phyloP scores from a whole-genome alignment of 768 basidiomycete species.

The Mycena polygramma region DNA sequence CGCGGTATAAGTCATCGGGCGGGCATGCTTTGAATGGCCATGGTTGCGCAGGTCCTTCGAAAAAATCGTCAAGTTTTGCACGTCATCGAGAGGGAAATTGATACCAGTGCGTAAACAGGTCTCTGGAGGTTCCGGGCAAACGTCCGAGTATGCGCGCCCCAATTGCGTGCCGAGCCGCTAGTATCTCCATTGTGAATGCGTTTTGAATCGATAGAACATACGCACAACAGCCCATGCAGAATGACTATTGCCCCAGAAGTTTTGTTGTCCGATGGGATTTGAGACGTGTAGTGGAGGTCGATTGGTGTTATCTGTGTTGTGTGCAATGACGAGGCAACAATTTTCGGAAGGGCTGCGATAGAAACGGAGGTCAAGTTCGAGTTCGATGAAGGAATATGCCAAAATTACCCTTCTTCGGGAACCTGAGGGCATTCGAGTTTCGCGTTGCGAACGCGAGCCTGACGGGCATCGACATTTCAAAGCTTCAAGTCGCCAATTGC shows the following conservation, averaged over 20 bases:
- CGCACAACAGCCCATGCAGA: conserved; percentile 76
- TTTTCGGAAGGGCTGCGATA: neutral
- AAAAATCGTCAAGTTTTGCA: neutral
- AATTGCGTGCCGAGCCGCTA: conserved; percentile 93
- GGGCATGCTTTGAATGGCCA: conserved; percentile 82
- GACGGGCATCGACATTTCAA: too few species aligned
- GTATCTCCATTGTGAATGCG: conserved; percentile 8
- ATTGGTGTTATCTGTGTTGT: conserved; percentile 12
- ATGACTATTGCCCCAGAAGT: conserved; percentile 64
- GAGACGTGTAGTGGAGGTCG: conserved; percentile 28
- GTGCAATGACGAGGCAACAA: neutral
- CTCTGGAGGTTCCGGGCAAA: conserved; percentile 72
- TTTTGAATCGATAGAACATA: neutral
- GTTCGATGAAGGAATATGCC: neutral
- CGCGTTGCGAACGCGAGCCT: too few species aligned
- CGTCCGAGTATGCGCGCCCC: conserved; percentile 83
- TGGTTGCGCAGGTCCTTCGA: conserved; percentile 90
- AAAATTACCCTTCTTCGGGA: neutral
- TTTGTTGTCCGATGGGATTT: conserved; percentile 39
- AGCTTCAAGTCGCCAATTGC: too few species aligned
- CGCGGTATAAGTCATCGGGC: conserved; percentile 79
- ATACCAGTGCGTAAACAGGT: conserved; percentile 81
- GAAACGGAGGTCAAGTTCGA: neutral
- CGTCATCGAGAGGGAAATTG: neutral
- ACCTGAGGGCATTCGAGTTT: neutral